phyloP scores from a whole-genome alignment of 768 basidiomycete species.

The Boletus subcaerulescens region DNA sequence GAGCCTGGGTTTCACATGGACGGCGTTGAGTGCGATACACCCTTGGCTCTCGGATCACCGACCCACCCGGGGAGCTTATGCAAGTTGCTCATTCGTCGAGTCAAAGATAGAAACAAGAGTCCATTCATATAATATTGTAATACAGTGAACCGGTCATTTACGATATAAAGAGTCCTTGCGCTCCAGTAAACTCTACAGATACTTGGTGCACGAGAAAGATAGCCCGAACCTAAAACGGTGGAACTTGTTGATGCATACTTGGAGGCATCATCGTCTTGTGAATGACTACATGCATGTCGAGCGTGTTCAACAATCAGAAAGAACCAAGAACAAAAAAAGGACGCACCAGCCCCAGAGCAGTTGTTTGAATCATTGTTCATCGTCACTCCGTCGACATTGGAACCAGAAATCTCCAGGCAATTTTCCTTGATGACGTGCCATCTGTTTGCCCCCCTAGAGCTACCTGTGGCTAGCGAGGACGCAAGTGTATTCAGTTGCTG shows the following conservation, averaged over 20 bases:
- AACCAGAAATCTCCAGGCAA: background rate
- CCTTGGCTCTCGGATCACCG: too few relatives aligned
- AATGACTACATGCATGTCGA: slow-evolving; percentile 7
- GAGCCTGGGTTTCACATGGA: background rate
- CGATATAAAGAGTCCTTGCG: background rate
- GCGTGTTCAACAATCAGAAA: background rate
- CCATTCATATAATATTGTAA: too few relatives aligned
- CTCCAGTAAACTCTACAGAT: background rate
- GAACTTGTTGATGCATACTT: background rate
- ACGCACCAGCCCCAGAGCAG: slow-evolving; percentile 14
- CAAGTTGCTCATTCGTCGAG: too few relatives aligned
- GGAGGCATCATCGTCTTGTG: background rate
- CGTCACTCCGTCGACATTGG: slow-evolving; percentile 3
- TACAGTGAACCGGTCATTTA: background rate
- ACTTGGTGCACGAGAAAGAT: too few relatives aligned
- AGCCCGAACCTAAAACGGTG: background rate
- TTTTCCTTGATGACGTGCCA: background rate
- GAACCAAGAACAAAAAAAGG: background rate
- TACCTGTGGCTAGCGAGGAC: background rate
- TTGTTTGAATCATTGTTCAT: slow-evolving; percentile 4
- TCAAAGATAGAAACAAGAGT: too few relatives aligned
- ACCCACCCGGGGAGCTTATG: too few relatives aligned
- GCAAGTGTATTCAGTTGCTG: too few relatives aligned
- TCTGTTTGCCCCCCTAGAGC: background rate
- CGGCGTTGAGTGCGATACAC: background rate